These are phyloP conservation scores for Candida berthetii DNA, from an alignment of 805 yeast species.

Conservation along the genomic window DNA sequence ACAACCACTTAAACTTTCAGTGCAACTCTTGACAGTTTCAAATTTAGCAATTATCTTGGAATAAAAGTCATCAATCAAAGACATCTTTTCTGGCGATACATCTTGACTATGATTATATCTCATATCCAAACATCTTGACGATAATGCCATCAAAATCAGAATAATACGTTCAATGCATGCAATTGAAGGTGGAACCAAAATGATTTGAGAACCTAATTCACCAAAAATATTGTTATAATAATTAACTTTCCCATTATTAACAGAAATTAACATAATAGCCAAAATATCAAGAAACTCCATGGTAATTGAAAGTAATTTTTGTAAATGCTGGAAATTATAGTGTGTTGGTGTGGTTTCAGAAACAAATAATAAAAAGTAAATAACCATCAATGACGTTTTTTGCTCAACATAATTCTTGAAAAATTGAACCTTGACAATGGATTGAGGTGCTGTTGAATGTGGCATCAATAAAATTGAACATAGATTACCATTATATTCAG, in stretches of 20 bases:
- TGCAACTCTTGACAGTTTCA: conserved; percentile 24
- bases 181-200: conserved; percentile 15
- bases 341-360: conserved; percentile 9
- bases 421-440: conserved; percentile 18
- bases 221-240: conserved; percentile 20
- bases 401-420: conserved; percentile 21
- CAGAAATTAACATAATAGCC: conserved; percentile 1
- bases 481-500: conserved; percentile 22
- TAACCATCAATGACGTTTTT: conserved; percentile 18
- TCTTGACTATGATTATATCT: conserved; percentile 12
- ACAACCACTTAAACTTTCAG: conserved; percentile 39
- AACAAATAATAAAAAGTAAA: conserved; percentile 18
- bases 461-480: conserved; percentile 21
- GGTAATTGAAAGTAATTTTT: conserved; percentile 11
- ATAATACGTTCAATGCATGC: conserved; percentile 14
- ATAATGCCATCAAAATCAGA: conserved; percentile 11
- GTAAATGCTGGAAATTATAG: conserved; percentile 4
- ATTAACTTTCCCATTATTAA: conserved; percentile 16
- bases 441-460: conserved; percentile 8
- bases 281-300: conserved; percentile 10
- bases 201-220: conserved; percentile 12
- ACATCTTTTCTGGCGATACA: background rate
- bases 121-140: conserved; percentile 23
- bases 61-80: conserved; percentile 12
- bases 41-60: conserved; percentile 20